Evolutionary conservation across 305 asterid genomes (phyloP), one percentile per base, ranked within the genome.

Genomic region (Striga hermonthica): DNA sequence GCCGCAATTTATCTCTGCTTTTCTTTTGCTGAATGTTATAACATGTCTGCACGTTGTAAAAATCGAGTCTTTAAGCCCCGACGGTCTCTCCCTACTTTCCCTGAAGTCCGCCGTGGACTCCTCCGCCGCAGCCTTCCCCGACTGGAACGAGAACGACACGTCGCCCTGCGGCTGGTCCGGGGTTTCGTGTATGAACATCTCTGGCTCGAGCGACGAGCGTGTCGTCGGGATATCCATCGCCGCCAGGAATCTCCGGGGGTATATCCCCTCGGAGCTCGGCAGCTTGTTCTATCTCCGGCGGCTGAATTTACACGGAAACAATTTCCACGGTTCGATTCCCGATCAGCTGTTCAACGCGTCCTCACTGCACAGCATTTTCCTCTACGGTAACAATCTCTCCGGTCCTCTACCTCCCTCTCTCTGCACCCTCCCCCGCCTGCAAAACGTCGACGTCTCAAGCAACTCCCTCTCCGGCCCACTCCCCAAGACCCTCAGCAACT

Each of bases 211-310:
- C 22, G 94, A 76, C 34, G 87, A 86, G 1, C 89, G 99, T 1
- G 97, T 93, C 12, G 95, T 93, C 45, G 97, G 97, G 0, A 56
- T 90, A 8, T 75, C 97, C 8, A 43, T 88, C 8, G 78, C 90
- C 67, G 88, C 81, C 7, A 81, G 74, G 82, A 86, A 79, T 76
- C 95, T 93, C 72, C 82, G 78, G 39, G 95, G 97, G 22, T 93
- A 93, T 60, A 85, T 93, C 31, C 96, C 99, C 47, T 93, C 97
- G 67, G 99, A 93, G 95, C 80, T 90, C 0, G 99, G 99, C 35
- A 75, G 72, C 45, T 65, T 93, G 62, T 50, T 79, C 13, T 88
- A 88, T 65, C 99, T 93, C 86, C 89, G 99, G 68, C 88, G 96
- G 5, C 87, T 93, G 0, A 93, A 93, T 52, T 78, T 93, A 13